Base-by-base conservation (phyloP, 2,329 filamentous ascomycete species). In the Sphaerulina vaccinii region DNA sequence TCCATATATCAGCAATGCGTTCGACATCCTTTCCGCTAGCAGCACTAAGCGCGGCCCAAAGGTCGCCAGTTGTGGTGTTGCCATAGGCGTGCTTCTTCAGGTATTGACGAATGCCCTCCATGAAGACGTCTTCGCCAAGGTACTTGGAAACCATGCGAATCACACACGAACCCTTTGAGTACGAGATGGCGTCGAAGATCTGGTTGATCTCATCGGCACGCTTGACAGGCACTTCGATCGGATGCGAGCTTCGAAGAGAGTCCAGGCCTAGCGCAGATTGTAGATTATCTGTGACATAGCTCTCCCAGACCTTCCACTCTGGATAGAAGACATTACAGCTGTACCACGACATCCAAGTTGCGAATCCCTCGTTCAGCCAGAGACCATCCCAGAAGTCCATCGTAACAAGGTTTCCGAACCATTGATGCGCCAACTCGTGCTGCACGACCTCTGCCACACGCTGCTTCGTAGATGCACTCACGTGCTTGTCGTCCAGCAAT, bases 361-460 rank as follows among this genome's bases (percentile, higher is more conserved):
- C 89, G 64, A 95, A 95, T 29, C 89, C 89, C 71, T 95, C 89
- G 70, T 97, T 97, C 48, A 97, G 81, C 92, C 92, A 97, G 6
- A 97, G 76, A 49, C 91, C 92, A 44, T 96, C 90, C 92, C 92
- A 97, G 79, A 95, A 96, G 71, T 96, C 90, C 90, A 96, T 96
- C 47, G 92, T 96, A 22, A 96, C 92, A 47, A 96, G 76, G 74
- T 97, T 96, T 57, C 92, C 92, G 67, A 97, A 97, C 92, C 92
- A 97, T 73, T 96, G 92, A 73, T 97, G 92, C 35, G 92, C 92
- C 68, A 97, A 78, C 71, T 97, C 92, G 75, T 97, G 92, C 78
- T 96, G 91, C 22, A 97, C 92, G 35, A 93, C 90, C 71, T 96
- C 92, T 46, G 92, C 92, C 49, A 97, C 88, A 33, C 91, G 85